Base-by-base conservation (phyloP, 2,329 filamentous ascomycete genomes). In the Talaromyces albobiverticillius region DNA sequence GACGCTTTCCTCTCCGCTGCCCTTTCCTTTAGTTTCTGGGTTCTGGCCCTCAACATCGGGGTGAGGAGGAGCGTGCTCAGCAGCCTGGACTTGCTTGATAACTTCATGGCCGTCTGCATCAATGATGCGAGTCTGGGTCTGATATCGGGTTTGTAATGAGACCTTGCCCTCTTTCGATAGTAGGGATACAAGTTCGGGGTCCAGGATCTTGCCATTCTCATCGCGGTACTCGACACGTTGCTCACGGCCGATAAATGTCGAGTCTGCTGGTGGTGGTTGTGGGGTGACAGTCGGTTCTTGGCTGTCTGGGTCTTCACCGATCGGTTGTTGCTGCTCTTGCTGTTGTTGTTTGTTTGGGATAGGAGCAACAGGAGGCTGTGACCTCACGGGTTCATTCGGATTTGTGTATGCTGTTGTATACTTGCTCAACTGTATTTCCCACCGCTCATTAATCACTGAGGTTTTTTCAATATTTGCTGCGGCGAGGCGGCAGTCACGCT, bases 221-320 rank as follows among this genome's bases (percentile, higher is more conserved):
- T 97, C 94, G 51, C 94, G 88, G 75, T 96, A 99, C 74, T 97
- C 94, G 45, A 97, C 78, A 62, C 86, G 87, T 74, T 96, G 89
- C 72, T 95, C 89, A 52, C 84, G 79, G 62, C 66, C 80, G 62
- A 78, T 71, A 61, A 73, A 55, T 57, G 61, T 60, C 51, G 56
- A 61, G 42, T 61, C 64, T 50, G 60, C 54, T 46, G 61, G 64
- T 45, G 60, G 55, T 46, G 61, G 64, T 58, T 65, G 63, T 25
- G 71, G 60, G 20, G 71, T 74, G 18, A 74, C 68, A 38, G 54
- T 61, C 22, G 67, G 60, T 20, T 67, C 63, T 26, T 64, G 57
- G 43, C 53, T 55, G 41, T 65, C 55, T 11, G 59, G 54, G n/a
- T 53, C 53, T n/a, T 46, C 52, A 14, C 40, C 54, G 26, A 61